A percentile compares a stretch with the other conserved stretches of the same genome.
Conservation (phyloP, 2,329 filamentous ascomycete genomes). For the Aspergillus terreus region DNA sequence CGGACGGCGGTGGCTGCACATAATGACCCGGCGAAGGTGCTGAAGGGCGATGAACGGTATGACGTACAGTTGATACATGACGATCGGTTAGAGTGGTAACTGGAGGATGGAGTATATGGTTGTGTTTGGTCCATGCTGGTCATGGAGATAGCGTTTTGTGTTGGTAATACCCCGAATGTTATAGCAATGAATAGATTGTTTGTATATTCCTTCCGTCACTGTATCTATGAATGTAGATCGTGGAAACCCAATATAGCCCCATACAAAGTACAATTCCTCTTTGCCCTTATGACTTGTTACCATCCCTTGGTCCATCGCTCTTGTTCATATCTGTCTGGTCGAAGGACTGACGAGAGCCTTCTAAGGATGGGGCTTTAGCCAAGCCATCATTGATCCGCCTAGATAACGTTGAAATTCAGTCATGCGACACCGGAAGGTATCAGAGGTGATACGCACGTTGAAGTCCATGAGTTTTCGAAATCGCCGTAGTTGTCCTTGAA, state of each 20-base stretch:
- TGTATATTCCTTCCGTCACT: not conserved
- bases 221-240: no score
- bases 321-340: no score
- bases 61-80: slow-evolving; percentile 59
- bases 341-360: not conserved
- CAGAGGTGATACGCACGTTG: not conserved
- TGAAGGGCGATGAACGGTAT: slow-evolving; percentile 54
- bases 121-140: not conserved
- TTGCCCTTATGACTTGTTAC: no score
- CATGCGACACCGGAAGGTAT: no score
- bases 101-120: not conserved
- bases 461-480: slow-evolving; percentile 4
- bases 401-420: no score
- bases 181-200: not conserved
- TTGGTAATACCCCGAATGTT: not conserved
- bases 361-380: not conserved
- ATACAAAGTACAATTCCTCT: no score
- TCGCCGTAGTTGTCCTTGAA: not conserved
- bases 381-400: not conserved
- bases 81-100: slow-evolving; percentile 48
- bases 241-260: no score
- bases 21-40: slow-evolving; percentile 54
- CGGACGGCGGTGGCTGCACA: slow-evolving; percentile 51
- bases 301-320: no score
- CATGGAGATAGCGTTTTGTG: not conserved